Evolutionary conservation across 73 alveolate genomes (phyloP), one percentile per base, ranked within the genome.

Genomic region (Durusdinium trenchii): DNA sequence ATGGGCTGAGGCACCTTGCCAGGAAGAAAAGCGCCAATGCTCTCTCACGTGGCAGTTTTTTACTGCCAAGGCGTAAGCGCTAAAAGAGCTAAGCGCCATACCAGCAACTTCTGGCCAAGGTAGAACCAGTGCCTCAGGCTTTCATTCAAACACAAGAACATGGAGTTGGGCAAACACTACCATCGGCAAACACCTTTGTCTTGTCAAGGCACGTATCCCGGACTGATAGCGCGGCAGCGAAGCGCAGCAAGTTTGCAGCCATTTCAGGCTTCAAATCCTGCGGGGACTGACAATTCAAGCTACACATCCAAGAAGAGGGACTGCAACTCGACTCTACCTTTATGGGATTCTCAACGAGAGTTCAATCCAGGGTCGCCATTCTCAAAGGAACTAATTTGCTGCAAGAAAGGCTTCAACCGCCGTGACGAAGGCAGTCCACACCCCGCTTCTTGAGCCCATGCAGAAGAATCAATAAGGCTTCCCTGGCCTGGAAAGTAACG

Each of bases 31-130:
- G n/a, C n/a, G n/a, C n/a, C n/a, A n/a, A n/a, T n/a, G n/a, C n/a
- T n/a, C n/a, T n/a, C n/a, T n/a, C n/a, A n/a, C n/a, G n/a, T n/a
- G n/a, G n/a, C n/a, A n/a, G n/a, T n/a, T n/a, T n/a, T n/a, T n/a
- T n/a, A n/a, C n/a, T n/a, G n/a, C n/a, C n/a, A n/a, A n/a, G n/a
- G n/a, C n/a, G n/a, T n/a, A n/a, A n/a, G n/a, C n/a, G n/a, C n/a
- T 54, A 9, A 54, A 9, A 54, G 64, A 9, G 28, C 20, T 71
- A n/a, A 23, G 84, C 47, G 14, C 51, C 45, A 38, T 18, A 38
- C 98, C 98, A 91, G 50, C 35, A 91, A 76, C 61, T 76, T 91
- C 50, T 91, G 98, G 89, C 98, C 81, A 38, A 91, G 98, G 76
- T 69, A 48, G 60, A 91, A 91, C 98, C 98, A 91, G 35, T 69